These are phyloP conservation scores for Neodidymelliopsis sp. DNA, from an alignment of 2,329 filamentous ascomycete species.

Conservation along the genomic window DNA sequence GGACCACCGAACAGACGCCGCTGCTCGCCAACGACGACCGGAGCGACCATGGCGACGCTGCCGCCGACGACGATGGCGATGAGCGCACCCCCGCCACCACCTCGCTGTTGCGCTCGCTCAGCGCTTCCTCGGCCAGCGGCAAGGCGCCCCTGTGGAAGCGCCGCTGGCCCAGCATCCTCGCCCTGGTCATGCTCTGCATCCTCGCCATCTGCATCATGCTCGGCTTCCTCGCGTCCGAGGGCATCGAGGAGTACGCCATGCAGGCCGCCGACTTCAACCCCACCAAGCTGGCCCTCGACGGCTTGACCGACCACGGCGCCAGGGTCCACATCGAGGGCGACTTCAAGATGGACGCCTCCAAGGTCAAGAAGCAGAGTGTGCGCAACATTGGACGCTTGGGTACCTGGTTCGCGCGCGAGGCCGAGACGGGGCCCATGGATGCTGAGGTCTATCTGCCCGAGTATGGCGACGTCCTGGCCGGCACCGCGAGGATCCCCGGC, in stretches of 20 bases:
- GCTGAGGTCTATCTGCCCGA: constrained; percentile 83
- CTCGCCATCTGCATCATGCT: constrained; percentile 76
- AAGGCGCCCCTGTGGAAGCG: constrained; percentile 49
- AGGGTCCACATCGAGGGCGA: constrained; percentile 81
- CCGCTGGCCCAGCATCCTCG: constrained; percentile 81
- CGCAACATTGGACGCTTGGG: constrained; percentile 78
- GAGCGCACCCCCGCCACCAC: constrained; percentile 42
- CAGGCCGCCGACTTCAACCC: constrained; percentile 83
- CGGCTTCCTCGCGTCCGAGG: constrained; percentile 81
- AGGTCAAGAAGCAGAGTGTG: constrained; percentile 74
- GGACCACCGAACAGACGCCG: constrained; percentile 51
- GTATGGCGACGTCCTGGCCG: constrained; percentile 78
- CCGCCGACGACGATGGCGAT: constrained; percentile 29
- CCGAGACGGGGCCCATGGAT: constrained; percentile 75
- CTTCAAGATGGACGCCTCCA: constrained; percentile 79
- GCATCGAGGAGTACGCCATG: constrained; percentile 85
- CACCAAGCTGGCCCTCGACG: constrained; percentile 83
- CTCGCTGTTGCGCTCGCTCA: constrained; percentile 47
- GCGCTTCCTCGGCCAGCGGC: constrained; percentile 33
- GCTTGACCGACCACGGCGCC: constrained; percentile 80
- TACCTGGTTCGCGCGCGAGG: constrained; percentile 79
- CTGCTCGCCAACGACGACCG: constrained; percentile 44
- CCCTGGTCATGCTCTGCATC: constrained; percentile 70
- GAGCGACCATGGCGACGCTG: constrained; percentile 33
- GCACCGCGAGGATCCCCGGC: constrained; percentile 77